Conservation (phyloP, 2,329 filamentous ascomycete genomes). For the Diaporthe helianthi region DNA sequence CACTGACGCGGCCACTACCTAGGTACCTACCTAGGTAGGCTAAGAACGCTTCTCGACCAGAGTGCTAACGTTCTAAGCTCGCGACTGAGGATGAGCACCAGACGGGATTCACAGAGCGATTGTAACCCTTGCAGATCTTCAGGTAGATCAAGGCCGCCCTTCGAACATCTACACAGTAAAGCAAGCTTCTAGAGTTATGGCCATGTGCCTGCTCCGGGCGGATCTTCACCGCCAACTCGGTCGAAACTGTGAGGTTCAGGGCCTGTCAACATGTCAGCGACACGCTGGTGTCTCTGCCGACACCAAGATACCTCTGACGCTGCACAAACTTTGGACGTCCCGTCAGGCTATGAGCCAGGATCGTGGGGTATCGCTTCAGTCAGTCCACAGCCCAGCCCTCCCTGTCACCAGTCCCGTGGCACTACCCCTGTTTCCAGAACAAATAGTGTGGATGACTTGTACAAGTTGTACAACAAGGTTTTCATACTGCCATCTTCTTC, state of each 20-base stretch:
- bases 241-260: neutral
- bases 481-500: too few species aligned
- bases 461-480: neutral
- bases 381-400: neutral
- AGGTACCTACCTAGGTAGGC: too few species aligned
- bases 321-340: neutral
- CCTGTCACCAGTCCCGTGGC: neutral
- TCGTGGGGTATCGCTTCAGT: neutral
- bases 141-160: neutral
- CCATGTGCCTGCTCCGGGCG: neutral
- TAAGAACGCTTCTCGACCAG: neutral
- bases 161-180: neutral
- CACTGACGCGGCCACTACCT: neutral
- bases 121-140: too few species aligned
- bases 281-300: neutral
- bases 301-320: neutral
- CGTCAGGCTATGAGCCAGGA: neutral
- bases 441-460: neutral
- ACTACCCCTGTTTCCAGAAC: neutral
- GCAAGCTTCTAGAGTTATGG: neutral
- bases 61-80: neutral
- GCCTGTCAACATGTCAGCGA: neutral
- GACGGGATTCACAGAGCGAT: neutral
- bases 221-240: too few species aligned
- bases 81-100: neutral